Evolutionary conservation across 441 rosid genomes (phyloP).

Genomic region (Theobroma grandiflorum): DNA sequence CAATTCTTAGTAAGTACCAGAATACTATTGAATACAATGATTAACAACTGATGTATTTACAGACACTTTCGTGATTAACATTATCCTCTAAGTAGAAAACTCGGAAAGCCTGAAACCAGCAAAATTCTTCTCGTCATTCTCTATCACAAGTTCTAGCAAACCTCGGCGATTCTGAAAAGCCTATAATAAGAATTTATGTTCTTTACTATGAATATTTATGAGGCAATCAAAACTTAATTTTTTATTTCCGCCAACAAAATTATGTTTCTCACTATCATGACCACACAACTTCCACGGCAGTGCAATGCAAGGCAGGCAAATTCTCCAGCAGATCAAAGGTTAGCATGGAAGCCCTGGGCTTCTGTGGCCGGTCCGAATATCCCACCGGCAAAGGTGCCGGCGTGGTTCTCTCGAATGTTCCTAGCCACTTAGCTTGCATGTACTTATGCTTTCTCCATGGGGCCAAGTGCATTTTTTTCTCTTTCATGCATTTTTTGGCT

Average conservation of each 20-base stretch:
- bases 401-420: constrained; percentile 49
- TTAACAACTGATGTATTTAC: too few species aligned
- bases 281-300: constrained; percentile 54
- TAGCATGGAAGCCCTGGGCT: constrained; percentile 61
- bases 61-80: neutral
- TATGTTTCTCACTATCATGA: neutral
- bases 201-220: neutral
- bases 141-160: neutral
- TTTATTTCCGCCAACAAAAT: neutral
- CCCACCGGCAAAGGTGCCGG: constrained; percentile 35
- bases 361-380: constrained; percentile 34
- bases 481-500: constrained; percentile 80
- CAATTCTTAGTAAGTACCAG: too few species aligned
- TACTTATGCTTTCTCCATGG: constrained; percentile 95
- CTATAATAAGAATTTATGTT: neutral
- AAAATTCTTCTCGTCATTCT: neutral
- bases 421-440: constrained; percentile 90
- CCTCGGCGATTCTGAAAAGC: neutral
- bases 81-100: neutral
- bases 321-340: constrained; percentile 53
- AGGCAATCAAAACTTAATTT: neutral
- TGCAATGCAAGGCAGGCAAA: constrained; percentile 41
- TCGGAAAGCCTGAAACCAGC: neutral
- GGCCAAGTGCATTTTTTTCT: constrained; percentile 83
- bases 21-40: too few species aligned